Evolutionary conservation across 495 filamentous ascomycete genomes (phyloP).

Genomic region (Hypoxylon intermedium): DNA sequence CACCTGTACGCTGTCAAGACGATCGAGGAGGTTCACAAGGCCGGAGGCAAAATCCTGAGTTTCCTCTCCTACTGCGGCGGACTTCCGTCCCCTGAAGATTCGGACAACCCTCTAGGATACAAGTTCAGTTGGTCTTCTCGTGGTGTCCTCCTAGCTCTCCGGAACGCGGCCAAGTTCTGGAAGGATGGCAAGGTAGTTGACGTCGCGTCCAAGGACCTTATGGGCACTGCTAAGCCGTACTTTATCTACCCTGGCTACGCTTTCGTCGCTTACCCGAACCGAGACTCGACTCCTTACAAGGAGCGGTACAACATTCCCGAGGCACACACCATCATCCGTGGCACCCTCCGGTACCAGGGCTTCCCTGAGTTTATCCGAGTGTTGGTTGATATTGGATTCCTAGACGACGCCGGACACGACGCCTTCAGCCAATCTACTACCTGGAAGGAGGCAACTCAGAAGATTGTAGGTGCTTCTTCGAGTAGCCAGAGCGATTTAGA

Average conservation of each 20-base stretch:
- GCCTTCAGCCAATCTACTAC: conserved; percentile 66
- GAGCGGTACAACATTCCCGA: conserved; percentile 93
- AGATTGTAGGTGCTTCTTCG: conserved; percentile 72
- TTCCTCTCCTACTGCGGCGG: conserved; percentile 94
- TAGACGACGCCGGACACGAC: conserved; percentile 68
- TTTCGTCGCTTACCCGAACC: conserved; percentile 93
- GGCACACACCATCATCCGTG: conserved; percentile 69
- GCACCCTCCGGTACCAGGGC: conserved; percentile 85
- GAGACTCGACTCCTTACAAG: conserved; percentile 84
- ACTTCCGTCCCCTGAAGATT: conserved; percentile 80
- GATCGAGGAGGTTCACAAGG: conserved; percentile 81
- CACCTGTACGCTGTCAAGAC: conserved; percentile 90
- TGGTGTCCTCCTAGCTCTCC: conserved; percentile 84
- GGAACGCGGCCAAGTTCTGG: conserved; percentile 86
- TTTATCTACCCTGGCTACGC: conserved; percentile 86
- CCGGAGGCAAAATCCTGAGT: conserved; percentile 81
- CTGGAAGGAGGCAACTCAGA: conserved; percentile 83
- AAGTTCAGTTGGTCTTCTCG: conserved; percentile 88
- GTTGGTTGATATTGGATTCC: conserved; percentile 88
- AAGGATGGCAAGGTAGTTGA: conserved; percentile 76
- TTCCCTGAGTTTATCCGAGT: conserved; percentile 87
- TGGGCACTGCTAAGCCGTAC: conserved; percentile 90
- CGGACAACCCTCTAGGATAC: conserved; percentile 92
- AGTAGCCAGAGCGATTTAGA: conserved; percentile 69
- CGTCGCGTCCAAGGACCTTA: conserved; percentile 70